phyloP scores from a whole-genome alignment of 2,329 filamentous ascomycete species.

The Ophiocordyceps unilateralis region DNA sequence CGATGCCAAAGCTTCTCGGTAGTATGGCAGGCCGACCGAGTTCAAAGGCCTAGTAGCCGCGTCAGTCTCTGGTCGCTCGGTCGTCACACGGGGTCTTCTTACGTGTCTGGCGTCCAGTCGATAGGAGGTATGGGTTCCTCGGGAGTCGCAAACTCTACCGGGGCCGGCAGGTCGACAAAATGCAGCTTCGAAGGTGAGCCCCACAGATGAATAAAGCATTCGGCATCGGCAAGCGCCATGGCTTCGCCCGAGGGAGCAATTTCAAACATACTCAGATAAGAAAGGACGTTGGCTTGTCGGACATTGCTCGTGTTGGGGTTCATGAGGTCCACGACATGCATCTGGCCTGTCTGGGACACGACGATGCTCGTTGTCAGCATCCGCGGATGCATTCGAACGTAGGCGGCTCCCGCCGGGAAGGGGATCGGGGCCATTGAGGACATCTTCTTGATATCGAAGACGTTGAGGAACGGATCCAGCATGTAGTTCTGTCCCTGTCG shows the following conservation, averaged over 20 bases:
- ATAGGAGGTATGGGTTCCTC: conserved; percentile 38
- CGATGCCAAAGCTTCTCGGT: conserved; percentile 73
- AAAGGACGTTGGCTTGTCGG: conserved; percentile 61
- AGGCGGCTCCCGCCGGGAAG: conserved; percentile 81
- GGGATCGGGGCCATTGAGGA: conserved; percentile 78
- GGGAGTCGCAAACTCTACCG: conserved; percentile 60
- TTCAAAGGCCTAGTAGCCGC: conserved; percentile 48
- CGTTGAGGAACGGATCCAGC: conserved; percentile 83
- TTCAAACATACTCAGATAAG: conserved; percentile 63
- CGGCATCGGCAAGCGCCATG: conserved; percentile 62
- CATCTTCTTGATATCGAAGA: conserved; percentile 88
- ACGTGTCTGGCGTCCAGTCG: conserved; percentile 58
- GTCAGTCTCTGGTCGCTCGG: conserved; percentile 3
- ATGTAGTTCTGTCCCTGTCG: conserved; percentile 58
- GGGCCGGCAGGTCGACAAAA: conserved; percentile 67
- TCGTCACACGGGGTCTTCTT: conserved; percentile 5
- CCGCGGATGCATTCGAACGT: conserved; percentile 89
- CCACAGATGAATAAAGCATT: conserved; percentile 71
- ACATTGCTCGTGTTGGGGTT: conserved; percentile 80
- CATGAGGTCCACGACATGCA: conserved; percentile 91
- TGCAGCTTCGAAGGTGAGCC: conserved; percentile 72
- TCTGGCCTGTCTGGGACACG: conserved; percentile 76
- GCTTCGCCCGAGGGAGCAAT: conserved; percentile 80
- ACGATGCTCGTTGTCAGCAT: conserved; percentile 93
- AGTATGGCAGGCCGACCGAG: conserved; percentile 80